These are phyloP conservation scores for Suhomyces bokatorum DNA, from an alignment of 1,139 yeast genomes.

Conservation along the genomic window DNA sequence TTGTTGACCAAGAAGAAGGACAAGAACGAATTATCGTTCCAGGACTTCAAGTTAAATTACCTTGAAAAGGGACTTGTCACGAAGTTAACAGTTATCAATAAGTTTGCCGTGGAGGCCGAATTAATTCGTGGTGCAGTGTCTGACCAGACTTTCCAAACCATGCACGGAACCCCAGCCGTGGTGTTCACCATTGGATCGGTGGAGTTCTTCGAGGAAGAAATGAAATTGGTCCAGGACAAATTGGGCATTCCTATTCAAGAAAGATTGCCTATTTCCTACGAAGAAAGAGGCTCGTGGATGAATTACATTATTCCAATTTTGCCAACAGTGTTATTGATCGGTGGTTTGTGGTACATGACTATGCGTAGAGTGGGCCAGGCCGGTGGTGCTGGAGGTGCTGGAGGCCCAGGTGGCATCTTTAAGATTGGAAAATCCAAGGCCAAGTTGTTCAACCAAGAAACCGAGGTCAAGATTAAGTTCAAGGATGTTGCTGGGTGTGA, in stretches of 20 bases:
- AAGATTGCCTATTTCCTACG: slow-evolving; percentile 64
- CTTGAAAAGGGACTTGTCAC: slow-evolving; percentile 83
- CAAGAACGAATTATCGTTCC: slow-evolving; percentile 67
- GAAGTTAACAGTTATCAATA: slow-evolving; percentile 73
- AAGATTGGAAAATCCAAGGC: slow-evolving; percentile 88
- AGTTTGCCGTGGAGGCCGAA: slow-evolving; percentile 72
- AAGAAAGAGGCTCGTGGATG: slow-evolving; percentile 58
- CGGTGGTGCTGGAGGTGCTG: slow-evolving; percentile 55
- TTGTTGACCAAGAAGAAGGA: slow-evolving; percentile 21
- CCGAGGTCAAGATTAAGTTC: slow-evolving; percentile 84
- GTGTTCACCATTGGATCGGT: slow-evolving; percentile 73
- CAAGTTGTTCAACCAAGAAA: slow-evolving; percentile 86
- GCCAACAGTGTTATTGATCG: slow-evolving; percentile 70
- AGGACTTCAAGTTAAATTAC: slow-evolving; percentile 82
- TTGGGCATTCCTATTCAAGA: slow-evolving; percentile 58
- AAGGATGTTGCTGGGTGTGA: slow-evolving; percentile 96
- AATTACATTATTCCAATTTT: slow-evolving; percentile 59
- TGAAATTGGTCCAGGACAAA: slow-evolving; percentile 61
- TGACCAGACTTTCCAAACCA: slow-evolving; percentile 40
- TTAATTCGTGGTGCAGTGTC: slow-evolving; percentile 60
- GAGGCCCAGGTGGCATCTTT: slow-evolving; percentile 63
- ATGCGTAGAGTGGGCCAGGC: slow-evolving; percentile 53
- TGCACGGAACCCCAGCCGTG: slow-evolving; percentile 45
- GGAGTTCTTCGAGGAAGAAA: slow-evolving; percentile 68
- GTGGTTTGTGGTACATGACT: slow-evolving; percentile 71